Evolutionary conservation across 768 basidiomycete genomes (phyloP).

Genomic region (Naematelia encephala): DNA sequence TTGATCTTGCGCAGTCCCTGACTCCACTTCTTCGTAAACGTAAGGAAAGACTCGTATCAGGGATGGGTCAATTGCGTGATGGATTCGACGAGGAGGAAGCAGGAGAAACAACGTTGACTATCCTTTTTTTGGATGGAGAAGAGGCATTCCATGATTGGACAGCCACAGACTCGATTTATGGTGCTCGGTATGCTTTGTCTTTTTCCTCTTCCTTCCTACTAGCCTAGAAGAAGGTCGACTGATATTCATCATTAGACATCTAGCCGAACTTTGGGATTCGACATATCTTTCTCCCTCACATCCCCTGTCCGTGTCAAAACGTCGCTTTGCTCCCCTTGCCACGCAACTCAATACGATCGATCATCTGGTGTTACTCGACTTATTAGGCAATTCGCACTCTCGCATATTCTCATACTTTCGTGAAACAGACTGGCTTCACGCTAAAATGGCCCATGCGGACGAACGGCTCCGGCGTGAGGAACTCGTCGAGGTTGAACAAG

Average conservation of each 20-base stretch:
- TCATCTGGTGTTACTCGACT: constrained; percentile 86
- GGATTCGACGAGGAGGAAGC: constrained; percentile 62
- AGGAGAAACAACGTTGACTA: constrained; percentile 78
- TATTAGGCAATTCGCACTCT: constrained; percentile 76
- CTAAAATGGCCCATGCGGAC: constrained; percentile 71
- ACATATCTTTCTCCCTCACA: constrained; percentile 62
- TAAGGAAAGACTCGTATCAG: constrained; percentile 60
- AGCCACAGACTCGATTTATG: constrained; percentile 83
- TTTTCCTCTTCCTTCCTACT: background rate
- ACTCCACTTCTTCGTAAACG: constrained; percentile 53
- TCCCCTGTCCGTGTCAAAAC: constrained; percentile 56
- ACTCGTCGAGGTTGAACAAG: constrained; percentile 54
- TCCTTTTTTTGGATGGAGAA: constrained; percentile 96
- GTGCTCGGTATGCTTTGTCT: constrained; percentile 77
- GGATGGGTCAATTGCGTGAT: constrained; percentile 57
- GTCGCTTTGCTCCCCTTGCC: constrained; percentile 53
- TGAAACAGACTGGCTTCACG: constrained; percentile 91
- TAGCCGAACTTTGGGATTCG: constrained; percentile 77
- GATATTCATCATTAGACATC: constrained; percentile 59
- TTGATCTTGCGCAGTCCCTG: constrained; percentile 83
- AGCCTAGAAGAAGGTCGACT: background rate
- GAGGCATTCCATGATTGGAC: constrained; percentile 94
- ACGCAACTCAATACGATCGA: constrained; percentile 77
- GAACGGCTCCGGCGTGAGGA: constrained; percentile 64
- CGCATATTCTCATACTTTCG: constrained; percentile 73